Evolutionary conservation across 2,329 filamentous ascomycete genomes (phyloP).

Genomic region (Diaporthe ampelina): DNA sequence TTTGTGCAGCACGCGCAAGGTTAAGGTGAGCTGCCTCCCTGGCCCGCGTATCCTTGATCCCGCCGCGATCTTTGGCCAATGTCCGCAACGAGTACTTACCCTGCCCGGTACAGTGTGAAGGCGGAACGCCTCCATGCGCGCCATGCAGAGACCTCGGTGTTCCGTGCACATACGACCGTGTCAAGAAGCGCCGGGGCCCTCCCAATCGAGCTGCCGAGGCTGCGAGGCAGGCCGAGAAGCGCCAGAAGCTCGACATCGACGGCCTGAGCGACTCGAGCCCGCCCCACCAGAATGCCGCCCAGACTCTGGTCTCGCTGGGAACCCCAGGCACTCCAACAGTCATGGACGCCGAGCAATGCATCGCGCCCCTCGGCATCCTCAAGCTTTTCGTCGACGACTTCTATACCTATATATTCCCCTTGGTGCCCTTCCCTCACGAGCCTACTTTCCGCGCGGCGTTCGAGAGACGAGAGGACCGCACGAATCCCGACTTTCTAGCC

Average conservation of each 20-base stretch:
- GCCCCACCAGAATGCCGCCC: slow-evolving; percentile 62
- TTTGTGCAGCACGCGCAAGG: slow-evolving; percentile 73
- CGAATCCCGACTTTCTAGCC: slow-evolving; percentile 76
- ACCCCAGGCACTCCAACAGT: slow-evolving; percentile 50
- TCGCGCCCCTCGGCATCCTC: slow-evolving; percentile 78
- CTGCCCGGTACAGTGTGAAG: slow-evolving; percentile 61
- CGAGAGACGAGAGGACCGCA: slow-evolving; percentile 74
- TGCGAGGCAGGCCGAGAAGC: slow-evolving; percentile 65
- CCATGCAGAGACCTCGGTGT: slow-evolving; percentile 70
- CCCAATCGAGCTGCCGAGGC: slow-evolving; percentile 72
- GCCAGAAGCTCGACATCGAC: slow-evolving; percentile 54
- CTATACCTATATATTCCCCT: slow-evolving; percentile 85
- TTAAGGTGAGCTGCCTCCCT: slow-evolving; percentile 58
- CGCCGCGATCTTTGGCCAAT: neutral
- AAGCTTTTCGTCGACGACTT: slow-evolving; percentile 83
- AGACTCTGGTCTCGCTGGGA: slow-evolving; percentile 63
- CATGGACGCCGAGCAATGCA: slow-evolving; percentile 73
- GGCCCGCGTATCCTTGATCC: too few species aligned
- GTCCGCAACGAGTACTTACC: slow-evolving; percentile 21
- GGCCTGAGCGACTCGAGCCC: slow-evolving; percentile 49
- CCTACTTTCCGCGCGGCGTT: slow-evolving; percentile 81
- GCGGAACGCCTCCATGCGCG: slow-evolving; percentile 67
- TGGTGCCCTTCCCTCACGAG: slow-evolving; percentile 84
- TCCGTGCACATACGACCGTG: slow-evolving; percentile 69
- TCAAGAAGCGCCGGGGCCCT: slow-evolving; percentile 71